Evolutionary conservation across 306 rosid species (phyloP), one percentile per base, ranked within the genome.

Genomic region (Dalbergia oliveri): DNA sequence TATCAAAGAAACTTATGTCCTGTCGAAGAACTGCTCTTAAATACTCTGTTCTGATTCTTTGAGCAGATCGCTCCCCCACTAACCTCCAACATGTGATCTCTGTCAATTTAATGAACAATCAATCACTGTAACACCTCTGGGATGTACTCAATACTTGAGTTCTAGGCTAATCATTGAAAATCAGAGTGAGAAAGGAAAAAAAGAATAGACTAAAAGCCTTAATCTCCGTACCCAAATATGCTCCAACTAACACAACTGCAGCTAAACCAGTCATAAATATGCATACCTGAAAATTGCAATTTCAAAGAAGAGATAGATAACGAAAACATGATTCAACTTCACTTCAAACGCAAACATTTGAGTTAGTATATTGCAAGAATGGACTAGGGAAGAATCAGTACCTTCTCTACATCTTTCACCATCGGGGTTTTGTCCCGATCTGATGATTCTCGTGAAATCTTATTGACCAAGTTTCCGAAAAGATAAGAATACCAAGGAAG

Each of bases 31-130:
- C 76, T 60, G 97, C 93, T 84, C 84, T 84, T 61, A 92, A 71
- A 79, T 94, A 94, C 67, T 88, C 85, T 0, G 84, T 89, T 87
- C 97, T 91, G 47, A 94, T 94, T 72, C 95, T 83, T 71, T 90
- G 94, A 62, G 97, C 94, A 23, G 95, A 84, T 66, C 97, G 60
- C 82, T 91, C 98, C 60, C 97, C 98, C 23, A 94, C 97, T 83
- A 92, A 60, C 80, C 97, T 94, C 97, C 97, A 94, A 75, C 99
- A 94, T 12, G 97, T 82, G 78, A 94, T 90, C 88, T 94, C 99
- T 94, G 95, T 79, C 75, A 78, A 82, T 82, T 78, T 44, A 18
- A 33, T 41, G 16, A 72, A 53, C 50, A 76, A 31, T n/a, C 21
- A 76, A 23, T 11, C 60, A 64, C 57, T 69, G 39, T 56, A 34